A percentile compares a stretch with the other conserved stretches of the same genome.
Evolutionary conservation across 192 early-diverging fungal species (phyloP).

Genomic region (Entophlyctis luteolus): DNA sequence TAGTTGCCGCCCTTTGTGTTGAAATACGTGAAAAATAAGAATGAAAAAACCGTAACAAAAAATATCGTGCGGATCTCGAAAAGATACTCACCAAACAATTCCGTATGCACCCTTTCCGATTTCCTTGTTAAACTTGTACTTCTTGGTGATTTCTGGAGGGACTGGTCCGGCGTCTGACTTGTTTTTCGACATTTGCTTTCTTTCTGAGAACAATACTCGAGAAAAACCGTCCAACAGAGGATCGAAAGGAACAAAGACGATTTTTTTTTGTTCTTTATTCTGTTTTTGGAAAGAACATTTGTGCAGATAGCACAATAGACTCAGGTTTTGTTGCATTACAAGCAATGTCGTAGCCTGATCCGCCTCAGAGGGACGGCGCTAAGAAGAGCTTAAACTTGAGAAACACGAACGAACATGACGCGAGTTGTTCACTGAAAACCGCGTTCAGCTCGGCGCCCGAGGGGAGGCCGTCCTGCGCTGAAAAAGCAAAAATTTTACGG

Average conservation of each 20-base stretch:
- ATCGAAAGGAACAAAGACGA: too few species aligned
- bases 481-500: too few species aligned
- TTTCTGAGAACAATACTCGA: neutral
- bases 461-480: too few species aligned
- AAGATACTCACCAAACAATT: slow-evolving; percentile 27
- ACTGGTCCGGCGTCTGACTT: neutral
- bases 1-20: slow-evolving; percentile 69
- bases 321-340: neutral
- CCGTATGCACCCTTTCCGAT: slow-evolving; percentile 38
- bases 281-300: neutral
- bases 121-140: slow-evolving; percentile 32
- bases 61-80: neutral
- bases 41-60: neutral
- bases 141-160: slow-evolving; percentile 31
- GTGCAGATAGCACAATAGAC: neutral
- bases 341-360: neutral
- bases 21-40: neutral
- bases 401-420: too few species aligned
- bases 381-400: too few species aligned
- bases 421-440: too few species aligned
- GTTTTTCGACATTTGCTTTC: slow-evolving; percentile 13
- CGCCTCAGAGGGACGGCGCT: neutral
- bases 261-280: too few species aligned
- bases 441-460: too few species aligned
- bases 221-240: neutral